Base-by-base conservation (phyloP, 2,329 filamentous ascomycete species). In the Stachybotrys elegans region DNA sequence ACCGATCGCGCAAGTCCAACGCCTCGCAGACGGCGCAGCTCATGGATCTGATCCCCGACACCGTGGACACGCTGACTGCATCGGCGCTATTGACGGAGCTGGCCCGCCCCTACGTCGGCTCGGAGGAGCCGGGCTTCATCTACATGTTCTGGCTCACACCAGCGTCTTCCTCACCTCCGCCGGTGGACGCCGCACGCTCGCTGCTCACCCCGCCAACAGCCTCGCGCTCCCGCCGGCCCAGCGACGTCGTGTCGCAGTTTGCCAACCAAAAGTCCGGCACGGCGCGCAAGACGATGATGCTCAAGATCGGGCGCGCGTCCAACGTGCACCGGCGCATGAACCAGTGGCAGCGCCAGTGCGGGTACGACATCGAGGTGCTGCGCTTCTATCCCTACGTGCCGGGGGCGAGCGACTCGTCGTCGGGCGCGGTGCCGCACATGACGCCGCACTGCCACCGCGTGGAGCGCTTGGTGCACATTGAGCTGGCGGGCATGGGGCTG, bases 81-180 rank as follows among this genome's bases (percentile, higher is more conserved):
- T 84, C 88, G 0, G 68, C 74, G 5, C 73, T 97, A 4, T 76
- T 92, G 47, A 72, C 84, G 3, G 91, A 97, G 63, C 74, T 97
- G 9, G 79, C 73, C 66, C 60, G 93, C 78, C 71, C 89, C 74
- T 61, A 59, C 27, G 57, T 62, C 1, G 78, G 91, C 37, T 90
- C 88, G 0, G 71, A 79, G 19, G 88, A 94, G 54, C 73, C 85
- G 12, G 93, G 93, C 29, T 98, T 93, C 68, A 97, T 98, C 53
- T 98, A 98, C 75, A 95, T 98, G 65, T 98, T 97, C 74, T 96
- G 92, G 90, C 76, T 96, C 19, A 96, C 89, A 0, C 83, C 89
- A 23, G 53, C 54, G 6, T 76, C 74, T 3, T 67, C 79, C 7
- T 61, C 73, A 0, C 63, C 77, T 0, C 69, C 75, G 1, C 73